phyloP scores from a whole-genome alignment of 2,329 filamentous ascomycete genomes.

The Sphaerulina vaccinii region DNA sequence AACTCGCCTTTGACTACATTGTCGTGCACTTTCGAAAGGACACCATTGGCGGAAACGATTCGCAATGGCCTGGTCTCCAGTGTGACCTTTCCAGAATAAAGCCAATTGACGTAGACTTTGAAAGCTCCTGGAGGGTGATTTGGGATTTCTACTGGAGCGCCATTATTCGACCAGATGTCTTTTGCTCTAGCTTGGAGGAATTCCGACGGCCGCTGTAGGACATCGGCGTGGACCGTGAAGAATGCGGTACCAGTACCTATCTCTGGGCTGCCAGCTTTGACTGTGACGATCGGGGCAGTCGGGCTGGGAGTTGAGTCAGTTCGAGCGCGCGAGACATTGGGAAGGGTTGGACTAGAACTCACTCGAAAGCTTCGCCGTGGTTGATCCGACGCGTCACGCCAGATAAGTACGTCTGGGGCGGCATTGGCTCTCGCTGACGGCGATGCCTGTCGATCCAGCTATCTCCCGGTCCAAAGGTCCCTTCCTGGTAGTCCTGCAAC shows the following conservation, averaged over 20 bases:
- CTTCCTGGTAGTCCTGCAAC: too few species aligned
- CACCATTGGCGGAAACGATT: neutral
- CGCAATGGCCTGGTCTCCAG: neutral
- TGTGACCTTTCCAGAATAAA: neutral
- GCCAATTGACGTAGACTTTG: slow-evolving; percentile 4
- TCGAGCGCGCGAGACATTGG: too few species aligned
- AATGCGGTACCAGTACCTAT: too few species aligned
- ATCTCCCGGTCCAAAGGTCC: too few species aligned
- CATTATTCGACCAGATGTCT: neutral
- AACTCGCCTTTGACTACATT: neutral
- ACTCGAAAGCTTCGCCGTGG: too few species aligned
- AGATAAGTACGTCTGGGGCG: too few species aligned
- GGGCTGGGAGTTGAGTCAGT: too few species aligned
- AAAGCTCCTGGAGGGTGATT: neutral
- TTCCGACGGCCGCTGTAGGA: neutral
- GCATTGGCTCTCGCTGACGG: too few species aligned
- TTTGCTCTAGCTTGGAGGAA: slow-evolving; percentile 3
- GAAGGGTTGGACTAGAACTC: neutral
- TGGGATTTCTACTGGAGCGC: neutral
- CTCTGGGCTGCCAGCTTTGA: neutral
- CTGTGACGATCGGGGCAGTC: neutral
- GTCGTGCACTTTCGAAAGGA: too few species aligned
- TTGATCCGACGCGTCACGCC: too few species aligned
- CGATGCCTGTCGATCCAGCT: too few species aligned
- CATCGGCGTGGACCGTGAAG: slow-evolving; percentile 1